Evolutionary conservation across 108 stramenopile genomes (phyloP).

Genomic region (Chaetoceros muelleri): DNA sequence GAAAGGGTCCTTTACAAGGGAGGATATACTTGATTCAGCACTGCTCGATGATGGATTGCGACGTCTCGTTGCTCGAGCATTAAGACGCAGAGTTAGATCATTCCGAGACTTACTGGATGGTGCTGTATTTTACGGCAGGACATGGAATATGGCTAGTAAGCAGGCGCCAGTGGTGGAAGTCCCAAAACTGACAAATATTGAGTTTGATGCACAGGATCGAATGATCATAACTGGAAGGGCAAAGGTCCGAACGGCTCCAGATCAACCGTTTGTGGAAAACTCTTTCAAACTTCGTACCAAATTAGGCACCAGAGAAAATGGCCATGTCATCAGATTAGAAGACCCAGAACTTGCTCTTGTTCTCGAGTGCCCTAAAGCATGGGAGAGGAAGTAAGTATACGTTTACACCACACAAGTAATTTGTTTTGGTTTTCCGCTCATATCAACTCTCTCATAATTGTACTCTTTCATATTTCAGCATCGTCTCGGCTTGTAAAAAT

Average conservation of each 20-base stretch:
- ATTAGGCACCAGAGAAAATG: slow-evolving; percentile 65
- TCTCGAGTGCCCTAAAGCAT: slow-evolving; percentile 62
- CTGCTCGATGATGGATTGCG: slow-evolving; percentile 61
- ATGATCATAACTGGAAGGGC: slow-evolving; percentile 76
- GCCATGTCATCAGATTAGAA: slow-evolving; percentile 52
- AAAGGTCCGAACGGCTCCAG: slow-evolving; percentile 42
- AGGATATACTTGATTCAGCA: slow-evolving; percentile 73
- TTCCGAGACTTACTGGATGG: slow-evolving; percentile 75
- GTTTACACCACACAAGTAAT: background rate
- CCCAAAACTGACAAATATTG: slow-evolving; percentile 59
- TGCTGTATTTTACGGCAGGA: slow-evolving; percentile 72
- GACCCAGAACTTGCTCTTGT: slow-evolving; percentile 73
- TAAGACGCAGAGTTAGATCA: slow-evolving; percentile 55
- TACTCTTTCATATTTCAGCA: slow-evolving; percentile 4
- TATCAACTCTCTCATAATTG: slow-evolving; percentile 6
- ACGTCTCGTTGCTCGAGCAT: slow-evolving; percentile 59
- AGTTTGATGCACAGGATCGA: slow-evolving; percentile 57
- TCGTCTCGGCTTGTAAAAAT: slow-evolving; percentile 5
- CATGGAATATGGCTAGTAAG: slow-evolving; percentile 54
- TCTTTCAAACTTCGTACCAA: slow-evolving; percentile 78
- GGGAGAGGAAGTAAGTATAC: slow-evolving; percentile 52
- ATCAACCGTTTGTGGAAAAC: slow-evolving; percentile 54
- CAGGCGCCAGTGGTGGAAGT: slow-evolving; percentile 71
- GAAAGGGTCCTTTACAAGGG: slow-evolving; percentile 58
- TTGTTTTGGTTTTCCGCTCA: slow-evolving; percentile 1